These are phyloP conservation scores for Phoma sp. DNA, from an alignment of 2,329 filamentous ascomycete genomes.

Conservation along the genomic window DNA sequence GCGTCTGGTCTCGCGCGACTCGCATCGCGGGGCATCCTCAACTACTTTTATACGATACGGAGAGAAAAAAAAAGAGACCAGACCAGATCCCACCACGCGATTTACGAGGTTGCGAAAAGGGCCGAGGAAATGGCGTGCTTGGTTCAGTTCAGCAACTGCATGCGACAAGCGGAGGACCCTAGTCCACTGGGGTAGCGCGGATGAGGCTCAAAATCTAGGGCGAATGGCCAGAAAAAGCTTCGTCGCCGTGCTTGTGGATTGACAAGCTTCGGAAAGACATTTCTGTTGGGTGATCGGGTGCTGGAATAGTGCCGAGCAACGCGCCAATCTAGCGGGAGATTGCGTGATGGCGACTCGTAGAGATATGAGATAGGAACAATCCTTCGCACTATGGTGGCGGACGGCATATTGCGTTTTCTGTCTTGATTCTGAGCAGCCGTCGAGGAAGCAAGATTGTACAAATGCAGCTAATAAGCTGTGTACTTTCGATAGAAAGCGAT, in stretches of 20 bases:
- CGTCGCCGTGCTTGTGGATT: slow-evolving; percentile 15
- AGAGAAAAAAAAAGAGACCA: too few relatives aligned
- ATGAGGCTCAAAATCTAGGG: slow-evolving; percentile 11
- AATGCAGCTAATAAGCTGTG: too few relatives aligned
- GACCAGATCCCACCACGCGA: too few relatives aligned
- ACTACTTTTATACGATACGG: too few relatives aligned
- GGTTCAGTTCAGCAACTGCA: slow-evolving; percentile 2
- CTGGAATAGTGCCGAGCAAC: slow-evolving; percentile 11
- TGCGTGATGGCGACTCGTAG: slow-evolving; percentile 1
- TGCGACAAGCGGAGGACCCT: background rate
- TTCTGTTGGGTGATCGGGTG: slow-evolving; percentile 14
- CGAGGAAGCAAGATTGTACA: too few relatives aligned
- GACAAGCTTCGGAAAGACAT: slow-evolving; percentile 16
- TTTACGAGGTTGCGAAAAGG: slow-evolving; percentile 8
- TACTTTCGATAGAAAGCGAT: too few relatives aligned
- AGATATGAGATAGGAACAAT: background rate
- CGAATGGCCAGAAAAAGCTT: slow-evolving; percentile 16
- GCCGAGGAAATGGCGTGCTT: slow-evolving; percentile 18
- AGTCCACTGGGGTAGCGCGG: slow-evolving; percentile 5
- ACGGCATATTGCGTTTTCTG: too few relatives aligned
- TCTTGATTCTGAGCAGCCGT: too few relatives aligned
- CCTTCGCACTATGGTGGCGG: too few relatives aligned
- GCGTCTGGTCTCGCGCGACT: background rate
- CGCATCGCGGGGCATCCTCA: slow-evolving; percentile 6
- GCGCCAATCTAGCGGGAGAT: background rate